Base-by-base conservation (phyloP, 352 stramenopile genomes). In the Phytophthora melonis region DNA sequence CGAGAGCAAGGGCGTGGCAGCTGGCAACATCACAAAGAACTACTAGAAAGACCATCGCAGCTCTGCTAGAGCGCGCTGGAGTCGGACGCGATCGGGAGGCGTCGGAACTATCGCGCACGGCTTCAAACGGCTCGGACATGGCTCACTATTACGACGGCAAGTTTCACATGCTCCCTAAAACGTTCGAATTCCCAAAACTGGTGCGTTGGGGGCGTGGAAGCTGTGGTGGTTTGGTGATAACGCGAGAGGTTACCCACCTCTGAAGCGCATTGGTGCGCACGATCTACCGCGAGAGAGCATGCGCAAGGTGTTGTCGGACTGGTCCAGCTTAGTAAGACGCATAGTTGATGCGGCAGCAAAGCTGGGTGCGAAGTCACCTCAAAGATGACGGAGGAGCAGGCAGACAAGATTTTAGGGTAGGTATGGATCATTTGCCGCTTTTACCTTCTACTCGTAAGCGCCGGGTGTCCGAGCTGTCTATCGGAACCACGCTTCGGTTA, bases 211-310 rank as follows among this genome's bases (percentile, higher is more conserved):
- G 2, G 32, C 50, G 16, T 68, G 61, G 61, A 13, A 60, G 23
- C 16, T 60, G 3, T 68, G 61, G 61, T 68, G 50, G 61, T 68
- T 68, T 32, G 61, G 61, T 5, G 34, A 60, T 25, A 54, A 32
- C 4, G 3, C 19, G 18, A 25, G 14, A 41, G 9, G 34, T 14
- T 41, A 41, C 34, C 34, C n/a, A n/a, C n/a, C n/a, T n/a, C n/a
- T n/a, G n/a, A n/a, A n/a, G n/a, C n/a, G n/a, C n/a, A n/a, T n/a
- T 16, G 10, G 34, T 5, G 13, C 34, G 34, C 34, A 41, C 0
- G 34, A 41, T 41, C 34, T 41, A 2, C 34, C 34, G 10, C 34
- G 9, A 5, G 34, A 41, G 13, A 11, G 10, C 10, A 14, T 14
- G 34, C 34, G 34, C 3, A 41, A 41, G 10, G 13, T 14, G 13